A percentile compares a stretch with the other conserved stretches of the same genome.
phyloP scores from a whole-genome alignment of 495 filamentous ascomycete genomes.

The Aspergillus leporis region DNA sequence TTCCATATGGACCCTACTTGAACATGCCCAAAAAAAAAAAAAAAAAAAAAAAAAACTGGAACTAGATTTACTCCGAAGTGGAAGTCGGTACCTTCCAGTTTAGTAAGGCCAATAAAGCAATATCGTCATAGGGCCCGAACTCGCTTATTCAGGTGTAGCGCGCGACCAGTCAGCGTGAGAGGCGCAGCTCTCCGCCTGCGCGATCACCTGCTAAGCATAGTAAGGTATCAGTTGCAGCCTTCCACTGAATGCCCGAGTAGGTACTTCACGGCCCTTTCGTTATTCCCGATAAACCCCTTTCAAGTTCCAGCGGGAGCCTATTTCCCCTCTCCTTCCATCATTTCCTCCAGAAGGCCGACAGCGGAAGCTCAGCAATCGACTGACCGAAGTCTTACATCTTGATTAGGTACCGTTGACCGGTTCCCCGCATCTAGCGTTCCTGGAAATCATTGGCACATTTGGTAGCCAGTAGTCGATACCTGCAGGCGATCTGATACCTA shows the following conservation, averaged over 20 bases:
- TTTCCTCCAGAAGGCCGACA: background rate
- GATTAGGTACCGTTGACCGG: conserved; percentile 1
- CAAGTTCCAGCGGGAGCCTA: background rate
- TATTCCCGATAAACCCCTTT: conserved; percentile 5
- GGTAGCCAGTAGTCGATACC: conserved; percentile 4
- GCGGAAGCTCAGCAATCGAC: background rate
- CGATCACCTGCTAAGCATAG: conserved; percentile 16
- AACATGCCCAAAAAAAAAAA: no score
- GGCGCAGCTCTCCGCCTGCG: conserved; percentile 21
- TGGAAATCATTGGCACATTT: conserved; percentile 2
- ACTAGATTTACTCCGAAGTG: no score
- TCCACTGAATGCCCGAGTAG: conserved; percentile 15
- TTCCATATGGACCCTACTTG: no score
- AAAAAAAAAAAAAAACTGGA: no score
- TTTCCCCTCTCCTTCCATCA: background rate
- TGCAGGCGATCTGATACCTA: background rate
- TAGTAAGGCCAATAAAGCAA: background rate
- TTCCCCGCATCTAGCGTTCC: conserved; percentile 35
- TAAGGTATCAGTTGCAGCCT: conserved; percentile 28
- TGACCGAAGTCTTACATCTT: background rate
- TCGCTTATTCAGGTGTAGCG: conserved; percentile 19
- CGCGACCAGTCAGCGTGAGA: conserved; percentile 18
- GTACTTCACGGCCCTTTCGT: conserved; percentile 1
- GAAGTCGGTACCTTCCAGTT: background rate
- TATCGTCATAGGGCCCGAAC: conserved; percentile 4